Evolutionary conservation across 2,329 filamentous ascomycete genomes (phyloP).

Genomic region (Penicillium freii): DNA sequence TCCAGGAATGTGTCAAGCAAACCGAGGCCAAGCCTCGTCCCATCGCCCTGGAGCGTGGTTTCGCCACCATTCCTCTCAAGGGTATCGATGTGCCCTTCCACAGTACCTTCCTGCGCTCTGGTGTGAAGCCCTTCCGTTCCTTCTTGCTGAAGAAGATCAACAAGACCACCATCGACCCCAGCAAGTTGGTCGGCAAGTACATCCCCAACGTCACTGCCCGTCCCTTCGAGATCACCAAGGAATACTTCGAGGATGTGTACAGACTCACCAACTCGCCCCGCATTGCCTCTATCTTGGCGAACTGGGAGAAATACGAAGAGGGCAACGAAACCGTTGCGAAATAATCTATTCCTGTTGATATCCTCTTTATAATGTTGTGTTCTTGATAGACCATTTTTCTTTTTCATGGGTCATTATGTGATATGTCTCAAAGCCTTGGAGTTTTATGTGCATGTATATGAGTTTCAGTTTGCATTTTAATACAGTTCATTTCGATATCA

Average conservation of each 20-base stretch:
- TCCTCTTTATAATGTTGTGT: conserved; percentile 19
- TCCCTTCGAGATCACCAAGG: conserved; percentile 93
- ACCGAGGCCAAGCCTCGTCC: conserved; percentile 87
- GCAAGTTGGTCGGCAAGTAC: conserved; percentile 96
- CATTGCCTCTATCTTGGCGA: conserved; percentile 63
- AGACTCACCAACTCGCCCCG: conserved; percentile 76
- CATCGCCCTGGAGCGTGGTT: conserved; percentile 86
- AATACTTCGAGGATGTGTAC: conserved; percentile 99
- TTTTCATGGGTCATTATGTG: conserved; percentile 23
- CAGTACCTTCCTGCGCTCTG: conserved; percentile 94
- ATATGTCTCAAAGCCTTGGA: conserved; percentile 25
- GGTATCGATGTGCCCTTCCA: conserved; percentile 99
- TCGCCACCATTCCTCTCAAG: conserved; percentile 92
- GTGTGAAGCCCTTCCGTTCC: conserved; percentile 97
- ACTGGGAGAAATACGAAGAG: conserved; percentile 72
- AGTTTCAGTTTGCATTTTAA: conserved; percentile 13
- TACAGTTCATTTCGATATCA: background rate
- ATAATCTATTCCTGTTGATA: conserved; percentile 18
- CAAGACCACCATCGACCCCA: conserved; percentile 96
- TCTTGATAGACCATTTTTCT: conserved; percentile 20
- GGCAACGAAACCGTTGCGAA: conserved; percentile 26
- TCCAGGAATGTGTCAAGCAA: conserved; percentile 79
- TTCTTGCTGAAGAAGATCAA: conserved; percentile 99
- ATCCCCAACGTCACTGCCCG: conserved; percentile 97
- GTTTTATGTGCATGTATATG: conserved; percentile 24